These are phyloP conservation scores for Calonectria multiphialidica DNA, from an alignment of 2,329 filamentous ascomycete species.

Conservation along the genomic window DNA sequence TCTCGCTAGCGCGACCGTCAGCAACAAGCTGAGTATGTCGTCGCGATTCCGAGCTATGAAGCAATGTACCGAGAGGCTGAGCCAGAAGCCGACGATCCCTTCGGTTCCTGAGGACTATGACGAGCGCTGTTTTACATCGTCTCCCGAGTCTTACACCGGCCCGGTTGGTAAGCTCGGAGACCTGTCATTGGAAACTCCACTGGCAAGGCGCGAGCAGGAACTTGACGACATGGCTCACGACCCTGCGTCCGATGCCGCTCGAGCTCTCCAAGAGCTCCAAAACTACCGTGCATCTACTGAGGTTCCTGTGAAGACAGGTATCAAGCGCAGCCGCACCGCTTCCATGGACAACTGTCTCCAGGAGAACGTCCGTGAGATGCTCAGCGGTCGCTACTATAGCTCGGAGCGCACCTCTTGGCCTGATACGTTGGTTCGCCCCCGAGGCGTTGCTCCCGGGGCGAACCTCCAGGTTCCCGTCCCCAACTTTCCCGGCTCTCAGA, in stretches of 20 bases:
- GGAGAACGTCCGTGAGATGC: constrained; percentile 75
- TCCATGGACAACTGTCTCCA: constrained; percentile 73
- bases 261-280: constrained; percentile 71
- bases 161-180: constrained; percentile 64
- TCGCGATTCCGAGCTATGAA: constrained; percentile 74
- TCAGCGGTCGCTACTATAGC: constrained; percentile 55
- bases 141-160: constrained; percentile 69
- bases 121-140: constrained; percentile 63
- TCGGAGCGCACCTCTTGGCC: constrained; percentile 48
- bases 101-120: constrained; percentile 70
- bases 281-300: constrained; percentile 59
- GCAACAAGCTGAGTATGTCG: constrained; percentile 64
- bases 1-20: constrained; percentile 70
- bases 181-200: constrained; percentile 61
- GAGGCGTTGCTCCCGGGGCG: constrained; percentile 39
- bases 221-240: constrained; percentile 58
- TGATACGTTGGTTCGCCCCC: constrained; percentile 53
- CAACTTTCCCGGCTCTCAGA: constrained; percentile 64
- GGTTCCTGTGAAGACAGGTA: constrained; percentile 51
- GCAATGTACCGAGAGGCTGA: constrained; percentile 67
- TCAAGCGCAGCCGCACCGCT: constrained; percentile 71
- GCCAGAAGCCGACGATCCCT: constrained; percentile 64
- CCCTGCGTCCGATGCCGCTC: constrained; percentile 65
- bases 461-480: constrained; percentile 54
- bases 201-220: constrained; percentile 60